phyloP scores from a whole-genome alignment of 129 eudicot genomes.

The Daucus carota region DNA sequence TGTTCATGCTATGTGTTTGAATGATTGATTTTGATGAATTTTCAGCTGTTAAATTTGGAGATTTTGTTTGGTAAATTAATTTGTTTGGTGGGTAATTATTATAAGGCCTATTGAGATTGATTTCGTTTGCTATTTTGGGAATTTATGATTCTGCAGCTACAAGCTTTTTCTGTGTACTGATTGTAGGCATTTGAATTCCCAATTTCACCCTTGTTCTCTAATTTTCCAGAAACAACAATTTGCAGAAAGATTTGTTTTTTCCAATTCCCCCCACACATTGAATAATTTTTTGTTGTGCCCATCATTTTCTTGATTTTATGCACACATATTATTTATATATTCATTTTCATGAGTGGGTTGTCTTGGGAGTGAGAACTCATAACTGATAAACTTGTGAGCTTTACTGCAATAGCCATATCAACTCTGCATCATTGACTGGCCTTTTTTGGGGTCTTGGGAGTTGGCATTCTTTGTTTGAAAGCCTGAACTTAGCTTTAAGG shows the following conservation, averaged over 20 bases:
- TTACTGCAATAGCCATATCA: slow-evolving; percentile 20
- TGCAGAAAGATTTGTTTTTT: background rate
- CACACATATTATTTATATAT: background rate
- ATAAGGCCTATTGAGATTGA: slow-evolving; percentile 7
- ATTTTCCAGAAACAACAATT: slow-evolving; percentile 28
- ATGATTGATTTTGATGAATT: background rate
- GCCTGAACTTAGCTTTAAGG: slow-evolving; percentile 45
- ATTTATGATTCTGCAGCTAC: slow-evolving; percentile 35
- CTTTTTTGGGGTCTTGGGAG: slow-evolving; percentile 37
- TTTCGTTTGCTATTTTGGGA: slow-evolving; percentile 18
- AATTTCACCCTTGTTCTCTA: slow-evolving; percentile 31
- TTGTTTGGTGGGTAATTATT: slow-evolving; percentile 14
- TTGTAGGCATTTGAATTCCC: slow-evolving; percentile 30
- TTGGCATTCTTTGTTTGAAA: slow-evolving; percentile 61
- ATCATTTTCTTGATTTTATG: slow-evolving; percentile 6
- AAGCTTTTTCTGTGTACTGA: slow-evolving; percentile 28
- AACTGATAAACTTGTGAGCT: slow-evolving; percentile 14
- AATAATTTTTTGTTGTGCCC: slow-evolving; percentile 1
- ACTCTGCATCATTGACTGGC: slow-evolving; percentile 24
- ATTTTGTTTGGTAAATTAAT: background rate
- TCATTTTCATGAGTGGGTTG: slow-evolving; percentile 6
- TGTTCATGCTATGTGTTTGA: background rate
- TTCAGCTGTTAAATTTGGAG: background rate
- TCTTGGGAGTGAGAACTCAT: slow-evolving; percentile 8
- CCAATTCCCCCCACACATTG: background rate